Percentiles rank a stretch among this genome's conserved stretches.
phyloP scores from a whole-genome alignment of 140 eudicot species.

The Stevia rebaudiana region DNA sequence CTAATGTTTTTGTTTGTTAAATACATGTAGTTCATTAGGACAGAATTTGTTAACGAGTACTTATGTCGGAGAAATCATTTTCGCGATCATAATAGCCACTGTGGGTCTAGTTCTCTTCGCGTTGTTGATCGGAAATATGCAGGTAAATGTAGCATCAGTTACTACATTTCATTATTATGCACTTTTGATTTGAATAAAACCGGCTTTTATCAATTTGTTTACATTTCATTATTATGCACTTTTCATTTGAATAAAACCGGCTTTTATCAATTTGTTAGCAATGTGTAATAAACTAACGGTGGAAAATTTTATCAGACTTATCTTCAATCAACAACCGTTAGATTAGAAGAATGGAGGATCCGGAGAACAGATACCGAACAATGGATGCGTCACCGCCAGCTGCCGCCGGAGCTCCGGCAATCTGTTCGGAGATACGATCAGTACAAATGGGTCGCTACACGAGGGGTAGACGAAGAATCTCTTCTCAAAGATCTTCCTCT shows the following conservation, averaged over 20 bases:
- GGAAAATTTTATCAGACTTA: conserved; percentile 42
- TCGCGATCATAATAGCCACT: conserved; percentile 65
- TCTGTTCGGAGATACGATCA: conserved; percentile 83
- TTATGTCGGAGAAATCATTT: conserved; percentile 63
- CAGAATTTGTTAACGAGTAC: conserved; percentile 71
- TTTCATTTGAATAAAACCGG: too few relatives aligned
- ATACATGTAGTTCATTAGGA: conserved; percentile 67
- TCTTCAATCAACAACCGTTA: conserved; percentile 73
- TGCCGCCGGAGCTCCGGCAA: conserved; percentile 63
- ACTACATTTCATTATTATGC: background rate
- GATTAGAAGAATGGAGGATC: conserved; percentile 94
- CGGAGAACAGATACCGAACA: conserved; percentile 84
- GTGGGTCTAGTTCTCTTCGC: conserved; percentile 82
- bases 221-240: background rate
- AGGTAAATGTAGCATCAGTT: conserved; percentile 32
- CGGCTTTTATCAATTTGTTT: background rate
- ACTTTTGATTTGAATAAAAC: too few relatives aligned
- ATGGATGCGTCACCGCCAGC: conserved; percentile 94
- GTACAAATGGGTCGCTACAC: conserved; percentile 92
- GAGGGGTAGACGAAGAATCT: conserved; percentile 84
- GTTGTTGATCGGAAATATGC: conserved; percentile 90
- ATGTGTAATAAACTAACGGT: background rate
- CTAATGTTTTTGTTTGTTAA: background rate
- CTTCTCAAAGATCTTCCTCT: conserved; percentile 77
- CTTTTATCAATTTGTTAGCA: background rate